Evolutionary conservation across 495 filamentous ascomycete species (phyloP).

Genomic region (Penicillium argentinense): DNA sequence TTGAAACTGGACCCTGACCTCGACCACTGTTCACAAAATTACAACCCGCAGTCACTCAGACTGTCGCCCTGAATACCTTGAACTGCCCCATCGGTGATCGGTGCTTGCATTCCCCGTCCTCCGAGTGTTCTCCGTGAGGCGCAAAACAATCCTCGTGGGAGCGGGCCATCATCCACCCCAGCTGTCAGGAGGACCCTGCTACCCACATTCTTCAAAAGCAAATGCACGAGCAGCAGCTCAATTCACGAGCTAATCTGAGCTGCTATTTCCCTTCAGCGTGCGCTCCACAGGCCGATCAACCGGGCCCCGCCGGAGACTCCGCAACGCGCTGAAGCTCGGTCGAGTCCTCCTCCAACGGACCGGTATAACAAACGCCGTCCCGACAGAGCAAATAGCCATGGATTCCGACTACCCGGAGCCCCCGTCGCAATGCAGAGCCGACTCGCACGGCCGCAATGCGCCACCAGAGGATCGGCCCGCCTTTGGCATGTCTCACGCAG

Average conservation of each 20-base stretch:
- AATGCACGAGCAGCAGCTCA: not conserved
- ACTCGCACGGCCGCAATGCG: not conserved
- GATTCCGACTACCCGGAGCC: conserved; percentile 32
- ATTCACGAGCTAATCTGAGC: too few species aligned
- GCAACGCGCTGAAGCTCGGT: conserved; percentile 7
- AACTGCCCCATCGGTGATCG: conserved; percentile 20
- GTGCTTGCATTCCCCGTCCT: conserved; percentile 24
- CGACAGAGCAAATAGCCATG: conserved; percentile 12
- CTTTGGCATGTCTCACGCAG: conserved; percentile 1
- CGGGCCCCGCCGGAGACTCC: conserved; percentile 1
- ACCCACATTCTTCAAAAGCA: not conserved
- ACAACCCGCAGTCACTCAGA: not conserved
- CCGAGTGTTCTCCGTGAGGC: conserved; percentile 7
- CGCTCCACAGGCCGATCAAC: conserved; percentile 1
- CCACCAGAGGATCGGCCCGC: not conserved
- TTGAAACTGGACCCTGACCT: too few species aligned
- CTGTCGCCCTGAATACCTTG: not conserved
- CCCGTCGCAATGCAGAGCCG: conserved; percentile 19
- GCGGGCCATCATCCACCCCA: not conserved
- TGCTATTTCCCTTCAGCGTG: not conserved
- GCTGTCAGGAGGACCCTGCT: not conserved
- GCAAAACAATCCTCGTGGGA: not conserved
- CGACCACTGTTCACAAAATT: too few species aligned
- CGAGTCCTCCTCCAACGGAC: conserved; percentile 12
- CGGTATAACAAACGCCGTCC: conserved; percentile 16